Evolutionary conservation across 768 basidiomycete genomes (phyloP).

Genomic region (Hericium rajendrae): DNA sequence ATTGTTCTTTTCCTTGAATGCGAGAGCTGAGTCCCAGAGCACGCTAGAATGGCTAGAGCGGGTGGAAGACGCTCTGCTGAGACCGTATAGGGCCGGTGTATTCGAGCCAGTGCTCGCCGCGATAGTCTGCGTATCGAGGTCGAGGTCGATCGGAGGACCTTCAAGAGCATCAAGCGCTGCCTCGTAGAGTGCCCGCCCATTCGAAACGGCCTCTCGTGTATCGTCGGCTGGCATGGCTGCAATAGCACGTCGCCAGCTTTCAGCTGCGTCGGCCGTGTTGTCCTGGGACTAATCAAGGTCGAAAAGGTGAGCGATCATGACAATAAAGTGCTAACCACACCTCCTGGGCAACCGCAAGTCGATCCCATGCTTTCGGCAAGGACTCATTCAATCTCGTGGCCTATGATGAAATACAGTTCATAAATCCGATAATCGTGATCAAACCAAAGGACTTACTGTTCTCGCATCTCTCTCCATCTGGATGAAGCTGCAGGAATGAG

Average conservation of each 20-base stretch:
- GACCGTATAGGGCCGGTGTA: no score
- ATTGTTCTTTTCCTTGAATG: no score
- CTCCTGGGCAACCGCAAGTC: neutral
- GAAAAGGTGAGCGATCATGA: neutral
- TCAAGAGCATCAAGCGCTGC: neutral
- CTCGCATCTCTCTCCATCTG: neutral
- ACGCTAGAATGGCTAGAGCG: no score
- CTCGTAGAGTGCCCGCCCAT: neutral
- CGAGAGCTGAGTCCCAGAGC: no score
- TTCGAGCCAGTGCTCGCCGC: neutral
- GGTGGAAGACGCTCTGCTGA: no score
- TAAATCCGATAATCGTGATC: neutral
- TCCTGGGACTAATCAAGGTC: neutral
- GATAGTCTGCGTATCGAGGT: neutral
- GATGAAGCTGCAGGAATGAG: neutral
- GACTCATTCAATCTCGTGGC: neutral
- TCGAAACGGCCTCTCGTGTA: neutral
- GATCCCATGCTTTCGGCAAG: neutral
- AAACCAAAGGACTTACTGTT: neutral
- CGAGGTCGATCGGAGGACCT: neutral
- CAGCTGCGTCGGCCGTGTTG: neutral
- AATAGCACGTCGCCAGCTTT: neutral
- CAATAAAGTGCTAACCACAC: neutral
- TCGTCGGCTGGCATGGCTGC: neutral
- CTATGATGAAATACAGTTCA: neutral